Conservation (phyloP, 371 early-diverging fungal species). For the Mucor sp. region DNA sequence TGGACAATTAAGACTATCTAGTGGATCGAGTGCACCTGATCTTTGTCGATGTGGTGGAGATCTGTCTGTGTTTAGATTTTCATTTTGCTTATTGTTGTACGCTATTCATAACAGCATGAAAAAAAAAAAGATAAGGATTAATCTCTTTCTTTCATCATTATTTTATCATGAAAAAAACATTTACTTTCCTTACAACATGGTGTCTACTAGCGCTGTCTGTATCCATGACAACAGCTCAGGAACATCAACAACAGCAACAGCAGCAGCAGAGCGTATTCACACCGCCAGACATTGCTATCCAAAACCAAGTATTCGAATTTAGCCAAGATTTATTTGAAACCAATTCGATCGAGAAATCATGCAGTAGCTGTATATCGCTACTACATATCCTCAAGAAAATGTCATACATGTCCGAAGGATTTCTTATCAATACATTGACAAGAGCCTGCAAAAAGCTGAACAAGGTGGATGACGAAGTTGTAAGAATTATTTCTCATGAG, state of each 20-base stretch:
- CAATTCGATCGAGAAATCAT: slow-evolving; percentile 9
- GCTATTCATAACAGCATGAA: not conserved
- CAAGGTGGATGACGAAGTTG: slow-evolving; percentile 42
- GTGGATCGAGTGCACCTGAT: no score
- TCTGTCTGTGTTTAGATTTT: no score
- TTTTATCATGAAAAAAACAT: not conserved
- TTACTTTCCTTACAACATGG: not conserved
- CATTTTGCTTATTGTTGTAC: no score
- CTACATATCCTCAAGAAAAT: slow-evolving; percentile 17
- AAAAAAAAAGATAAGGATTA: not conserved
- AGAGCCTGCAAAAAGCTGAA: slow-evolving; percentile 35
- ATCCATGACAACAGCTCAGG: not conserved
- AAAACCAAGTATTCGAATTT: slow-evolving; percentile 12
- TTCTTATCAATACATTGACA: slow-evolving; percentile 30
- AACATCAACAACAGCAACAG: not conserved
- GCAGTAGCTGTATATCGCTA: slow-evolving; percentile 23
- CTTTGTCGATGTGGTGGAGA: no score
- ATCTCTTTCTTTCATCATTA: not conserved
- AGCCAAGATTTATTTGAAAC: slow-evolving; percentile 3
- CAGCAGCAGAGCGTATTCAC: slow-evolving; percentile 12
- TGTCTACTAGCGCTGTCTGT: not conserved
- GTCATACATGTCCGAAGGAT: slow-evolving; percentile 23
- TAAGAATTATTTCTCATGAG: slow-evolving; percentile 15
- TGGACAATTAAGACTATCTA: no score
- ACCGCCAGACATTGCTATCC: slow-evolving; percentile 11